Evolutionary conservation across 305 asterid genomes (phyloP), one percentile per base, ranked within the genome.

Genomic region (Rubia balearica): DNA sequence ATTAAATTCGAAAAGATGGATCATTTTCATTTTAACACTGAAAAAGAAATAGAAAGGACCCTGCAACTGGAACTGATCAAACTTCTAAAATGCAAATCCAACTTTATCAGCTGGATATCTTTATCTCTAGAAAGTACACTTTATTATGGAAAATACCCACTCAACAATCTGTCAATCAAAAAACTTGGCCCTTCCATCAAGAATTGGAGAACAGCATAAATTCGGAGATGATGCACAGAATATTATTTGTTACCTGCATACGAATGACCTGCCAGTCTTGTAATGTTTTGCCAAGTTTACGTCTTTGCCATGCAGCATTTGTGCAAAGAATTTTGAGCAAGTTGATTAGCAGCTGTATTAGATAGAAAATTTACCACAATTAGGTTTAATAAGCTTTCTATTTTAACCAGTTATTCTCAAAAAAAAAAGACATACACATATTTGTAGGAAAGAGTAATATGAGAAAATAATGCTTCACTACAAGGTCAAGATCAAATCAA

Each of bases 251-350:
- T 83, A 94, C 99, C 98, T 94, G 99, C 71, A 91, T 87, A 72
- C 85, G 87, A 77, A 89, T 82, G 81, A 94, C 85, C 62, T 94
- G 97, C 99, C 99, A 94, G 79, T 94, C 99, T 84, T 94, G 99
- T 78, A 94, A 82, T 71, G 88, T 85, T 83, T 94, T 94, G 80
- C 99, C 99, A 74, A 94, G 96, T 82, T 94, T 91, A 75, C 99
- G 99, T 77, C 99, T 80, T 82, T 91, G 99, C 99, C 99, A 94
- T 63, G 99, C 91, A 76, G 90, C 80, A 82, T 94, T 94, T 40
- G 99, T 81, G 81, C 96, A 94, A 53, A 94, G 85, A 81, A 91
- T 82, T 81, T 83, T 80, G 72, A 94, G 87, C 87, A 94, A 83
- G 78, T 82, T 85, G 83, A 84, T 81, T 70, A 85, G 77, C 74